Evolutionary conservation across 73 alveolate species (phyloP).

Genomic region (Tetrahymena malaccensis): DNA sequence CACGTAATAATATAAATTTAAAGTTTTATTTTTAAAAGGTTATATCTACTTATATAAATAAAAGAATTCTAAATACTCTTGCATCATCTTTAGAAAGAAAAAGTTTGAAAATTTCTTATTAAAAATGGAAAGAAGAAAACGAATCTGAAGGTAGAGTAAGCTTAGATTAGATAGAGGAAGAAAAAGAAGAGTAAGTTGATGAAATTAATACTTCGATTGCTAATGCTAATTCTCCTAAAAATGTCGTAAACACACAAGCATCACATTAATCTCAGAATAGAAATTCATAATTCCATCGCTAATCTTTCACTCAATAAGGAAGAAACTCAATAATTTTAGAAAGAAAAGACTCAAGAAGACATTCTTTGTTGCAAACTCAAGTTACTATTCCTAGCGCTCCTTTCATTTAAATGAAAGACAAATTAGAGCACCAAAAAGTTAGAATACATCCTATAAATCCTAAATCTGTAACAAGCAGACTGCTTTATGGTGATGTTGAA

Average conservation of each 20-base stretch:
- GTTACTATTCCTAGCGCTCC: not conserved
- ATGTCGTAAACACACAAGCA: not conserved
- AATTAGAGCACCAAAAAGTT: constrained; percentile 45
- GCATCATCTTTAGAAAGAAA: constrained; percentile 21
- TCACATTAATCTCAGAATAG: not conserved
- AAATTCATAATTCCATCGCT: not conserved
- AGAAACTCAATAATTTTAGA: not conserved
- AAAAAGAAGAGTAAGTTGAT: not conserved
- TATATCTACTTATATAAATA: not conserved
- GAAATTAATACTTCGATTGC: not conserved
- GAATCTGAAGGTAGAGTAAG: constrained; percentile 28
- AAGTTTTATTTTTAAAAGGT: not conserved
- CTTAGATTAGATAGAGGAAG: constrained; percentile 12
- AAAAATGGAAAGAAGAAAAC: constrained; percentile 46
- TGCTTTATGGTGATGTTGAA: constrained; percentile 95
- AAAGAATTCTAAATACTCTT: not conserved
- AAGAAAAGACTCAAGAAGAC: not conserved
- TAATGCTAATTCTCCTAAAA: not conserved
- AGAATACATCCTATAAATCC: constrained; percentile 86
- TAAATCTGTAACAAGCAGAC: constrained; percentile 84
- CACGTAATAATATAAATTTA: constrained; percentile 59
- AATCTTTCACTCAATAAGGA: not conserved
- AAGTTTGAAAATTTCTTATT: constrained; percentile 13
- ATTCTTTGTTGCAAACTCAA: not conserved
- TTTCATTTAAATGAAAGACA: constrained; percentile 17